These are phyloP conservation scores for Adansonia rubrostipa DNA, from an alignment of 441 rosid species.

Conservation along the genomic window DNA sequence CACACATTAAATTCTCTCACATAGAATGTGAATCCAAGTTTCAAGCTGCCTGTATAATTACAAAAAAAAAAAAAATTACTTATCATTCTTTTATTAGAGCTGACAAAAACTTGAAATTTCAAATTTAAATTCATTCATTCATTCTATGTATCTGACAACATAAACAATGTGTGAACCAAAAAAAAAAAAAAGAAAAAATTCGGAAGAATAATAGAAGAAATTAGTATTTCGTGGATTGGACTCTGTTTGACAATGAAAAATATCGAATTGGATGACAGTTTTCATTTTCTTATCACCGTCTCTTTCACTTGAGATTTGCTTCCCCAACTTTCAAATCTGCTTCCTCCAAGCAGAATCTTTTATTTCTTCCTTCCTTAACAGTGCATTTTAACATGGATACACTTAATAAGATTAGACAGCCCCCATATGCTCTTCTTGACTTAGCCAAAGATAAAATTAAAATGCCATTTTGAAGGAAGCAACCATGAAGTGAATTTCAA, in stretches of 20 bases:
- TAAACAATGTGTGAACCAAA: background rate
- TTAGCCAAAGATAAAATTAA: background rate
- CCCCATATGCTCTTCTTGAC: too few relatives aligned
- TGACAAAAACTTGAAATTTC: background rate
- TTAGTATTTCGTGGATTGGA: background rate
- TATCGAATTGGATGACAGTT: too few relatives aligned
- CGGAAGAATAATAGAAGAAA: background rate
- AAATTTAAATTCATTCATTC: background rate
- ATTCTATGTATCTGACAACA: background rate
- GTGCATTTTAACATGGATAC: too few relatives aligned
- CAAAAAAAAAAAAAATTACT: background rate
- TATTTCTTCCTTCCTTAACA: too few relatives aligned
- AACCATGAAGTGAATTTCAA: background rate
- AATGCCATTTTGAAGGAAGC: background rate
- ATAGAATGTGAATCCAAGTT: background rate
- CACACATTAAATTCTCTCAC: constrained; percentile 17
- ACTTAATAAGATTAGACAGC: too few relatives aligned
- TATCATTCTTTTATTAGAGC: background rate
- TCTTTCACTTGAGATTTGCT: constrained; percentile 32
- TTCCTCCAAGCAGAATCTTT: background rate
- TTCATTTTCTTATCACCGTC: background rate
- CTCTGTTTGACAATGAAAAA: too few relatives aligned
- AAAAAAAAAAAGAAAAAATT: background rate
- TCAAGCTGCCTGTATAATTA: background rate
- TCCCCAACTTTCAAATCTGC: constrained; percentile 17